Percentiles rank a stretch among this genome's conserved stretches.
phyloP scores from a whole-genome alignment of 1,284 basidiomycete genomes.

The Coniophora puteana region DNA sequence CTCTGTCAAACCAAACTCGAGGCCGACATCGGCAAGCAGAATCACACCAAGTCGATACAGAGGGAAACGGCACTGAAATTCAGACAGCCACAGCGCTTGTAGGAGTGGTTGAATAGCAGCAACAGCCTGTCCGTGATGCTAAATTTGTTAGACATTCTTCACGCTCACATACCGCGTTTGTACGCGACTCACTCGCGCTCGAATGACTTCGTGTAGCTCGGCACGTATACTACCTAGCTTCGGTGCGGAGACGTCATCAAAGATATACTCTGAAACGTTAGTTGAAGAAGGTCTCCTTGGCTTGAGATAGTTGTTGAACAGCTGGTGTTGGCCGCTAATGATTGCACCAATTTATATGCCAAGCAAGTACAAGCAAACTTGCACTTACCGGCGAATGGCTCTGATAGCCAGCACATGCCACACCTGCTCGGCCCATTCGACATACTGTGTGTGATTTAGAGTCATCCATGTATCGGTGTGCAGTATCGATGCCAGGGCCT shows the following conservation, averaged over 20 bases:
- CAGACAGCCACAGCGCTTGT: constrained; percentile 71
- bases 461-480: constrained; percentile 69
- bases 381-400: constrained; percentile 59
- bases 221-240: constrained; percentile 52
- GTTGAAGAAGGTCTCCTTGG: constrained; percentile 54
- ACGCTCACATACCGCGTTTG: no score
- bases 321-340: constrained; percentile 54
- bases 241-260: constrained; percentile 26
- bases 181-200: constrained; percentile 54
- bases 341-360: constrained; percentile 19
- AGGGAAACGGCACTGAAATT: constrained; percentile 67
- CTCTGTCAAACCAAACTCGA: constrained; percentile 73
- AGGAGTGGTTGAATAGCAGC: constrained; percentile 62
- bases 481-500: constrained; percentile 59
- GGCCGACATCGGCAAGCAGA: constrained; percentile 68
- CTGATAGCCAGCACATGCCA: constrained; percentile 72
- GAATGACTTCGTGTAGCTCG: constrained; percentile 58
- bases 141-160: no score
- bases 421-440: constrained; percentile 65
- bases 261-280: constrained; percentile 46
- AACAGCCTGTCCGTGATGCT: constrained; percentile 56
- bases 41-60: constrained; percentile 65
- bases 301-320: constrained; percentile 61
- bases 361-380: constrained; percentile 5
- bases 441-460: constrained; percentile 58